These are phyloP conservation scores for Cercospora zeina DNA, from an alignment of 2,329 filamentous ascomycete genomes.

Conservation along the genomic window DNA sequence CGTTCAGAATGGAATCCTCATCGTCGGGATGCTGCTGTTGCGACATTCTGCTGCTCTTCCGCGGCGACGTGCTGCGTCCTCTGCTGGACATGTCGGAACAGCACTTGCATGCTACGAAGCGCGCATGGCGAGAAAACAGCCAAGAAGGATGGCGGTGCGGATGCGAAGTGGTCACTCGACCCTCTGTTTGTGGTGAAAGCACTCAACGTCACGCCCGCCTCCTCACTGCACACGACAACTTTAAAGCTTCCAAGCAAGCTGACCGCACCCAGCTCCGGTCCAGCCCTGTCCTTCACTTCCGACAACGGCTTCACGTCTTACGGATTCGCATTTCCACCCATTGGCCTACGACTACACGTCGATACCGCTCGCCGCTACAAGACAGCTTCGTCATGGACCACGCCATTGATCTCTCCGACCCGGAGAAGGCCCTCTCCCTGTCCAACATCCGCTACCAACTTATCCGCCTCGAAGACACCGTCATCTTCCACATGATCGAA, in stretches of 20 bases:
- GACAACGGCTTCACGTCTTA: neutral
- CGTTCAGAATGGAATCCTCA: constrained; percentile 33
- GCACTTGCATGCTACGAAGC: constrained; percentile 15
- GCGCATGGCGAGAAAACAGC: constrained; percentile 15
- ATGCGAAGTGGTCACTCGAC: constrained; percentile 13
- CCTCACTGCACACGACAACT: neutral
- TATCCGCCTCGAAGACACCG: constrained; percentile 95
- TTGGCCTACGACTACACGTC: neutral
- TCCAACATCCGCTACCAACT: constrained; percentile 76
- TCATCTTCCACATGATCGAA: constrained; percentile 95
- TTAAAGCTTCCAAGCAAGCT: constrained; percentile 5
- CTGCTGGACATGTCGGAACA: constrained; percentile 29
- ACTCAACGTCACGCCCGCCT: constrained; percentile 7
- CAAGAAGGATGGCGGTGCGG: neutral
- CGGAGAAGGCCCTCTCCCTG: constrained; percentile 81
- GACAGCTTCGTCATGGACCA: constrained; percentile 68
- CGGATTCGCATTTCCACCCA: neutral
- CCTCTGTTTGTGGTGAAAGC: constrained; percentile 10
- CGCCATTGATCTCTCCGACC: constrained; percentile 82
- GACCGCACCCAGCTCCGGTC: constrained; percentile 1
- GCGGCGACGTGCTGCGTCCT: constrained; percentile 38
- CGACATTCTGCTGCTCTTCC: constrained; percentile 24
- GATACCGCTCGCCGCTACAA: neutral
- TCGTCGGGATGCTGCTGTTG: constrained; percentile 26
- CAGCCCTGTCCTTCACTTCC: neutral